Evolutionary conservation across 768 basidiomycete species (phyloP), one percentile per base, ranked within the genome.

Genomic region (Lactarius tabidus): DNA sequence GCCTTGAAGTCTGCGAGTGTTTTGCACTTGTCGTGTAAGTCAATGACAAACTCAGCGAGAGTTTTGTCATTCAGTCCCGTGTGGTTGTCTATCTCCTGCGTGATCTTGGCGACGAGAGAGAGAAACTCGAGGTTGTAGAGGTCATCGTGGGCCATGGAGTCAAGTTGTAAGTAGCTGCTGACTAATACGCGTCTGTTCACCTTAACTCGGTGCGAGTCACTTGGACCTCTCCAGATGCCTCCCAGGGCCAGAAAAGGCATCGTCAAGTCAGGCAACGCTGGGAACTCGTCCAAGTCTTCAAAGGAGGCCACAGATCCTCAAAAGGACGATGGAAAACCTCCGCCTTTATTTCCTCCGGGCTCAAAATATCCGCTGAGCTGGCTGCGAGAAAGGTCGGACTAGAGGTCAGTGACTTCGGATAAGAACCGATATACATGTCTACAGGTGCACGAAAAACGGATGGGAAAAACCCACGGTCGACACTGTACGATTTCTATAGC

Each of bases 61-160:
- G 90, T 89, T 74, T 95, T 96, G 82, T 99, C 95, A 74, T 87
- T 90, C 41, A 91, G 76, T 18, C 85, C 89, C 59, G 84, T 82
- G 74, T 98, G 87, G 71, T 97, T 98, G 76, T 89, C 86, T 54
- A 98, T 85, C 74, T 98, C 95, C 75, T 95, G 93, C 0, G 90
- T 90, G 72, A 99, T 91, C 74, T 92, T 91, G 65, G 90, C 87
- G 63, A 97, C 88, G 48, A 98, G 81, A 41, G 94, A 95, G 56
- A 99, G 86, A 65, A 90, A 82, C 76, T 98, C 97, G 76, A 99
- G 90, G 75, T 92, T 87, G 78, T 95, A 91, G 66, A 99, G 79
- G 78, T 95, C 93, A 69, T 76, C 77, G 70, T 88, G 84, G 48
- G 86, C 77, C 88, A 90, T 90, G 72, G 69, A 48, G 60, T 39